A percentile compares a stretch with the other conserved stretches of the same genome.
Evolutionary conservation across 306 rosid genomes (phyloP).

Genomic region (Trichosanthes cucumerina): DNA sequence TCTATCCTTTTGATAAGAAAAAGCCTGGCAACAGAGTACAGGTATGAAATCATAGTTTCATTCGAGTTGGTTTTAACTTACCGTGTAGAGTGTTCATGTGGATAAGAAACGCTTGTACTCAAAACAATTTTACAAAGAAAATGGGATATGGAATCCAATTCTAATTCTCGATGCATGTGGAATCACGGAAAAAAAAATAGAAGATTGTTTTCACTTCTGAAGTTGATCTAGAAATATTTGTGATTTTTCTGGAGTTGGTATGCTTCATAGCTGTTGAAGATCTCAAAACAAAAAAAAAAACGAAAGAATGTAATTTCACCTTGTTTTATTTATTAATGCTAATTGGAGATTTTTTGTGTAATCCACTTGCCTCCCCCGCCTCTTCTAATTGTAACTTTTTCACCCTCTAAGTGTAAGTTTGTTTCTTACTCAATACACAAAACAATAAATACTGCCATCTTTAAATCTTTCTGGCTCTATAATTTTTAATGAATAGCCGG

Average conservation of each 20-base stretch:
- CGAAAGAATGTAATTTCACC: not conserved
- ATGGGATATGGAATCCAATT: not conserved
- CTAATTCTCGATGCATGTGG: not conserved
- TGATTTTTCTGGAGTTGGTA: not conserved
- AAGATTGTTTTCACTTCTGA: not conserved
- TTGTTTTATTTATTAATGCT: not conserved
- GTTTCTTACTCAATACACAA: not conserved
- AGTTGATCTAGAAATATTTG: constrained; percentile 1
- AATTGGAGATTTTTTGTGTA: not conserved
- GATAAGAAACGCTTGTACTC: not conserved
- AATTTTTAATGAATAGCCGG: not conserved
- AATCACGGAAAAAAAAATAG: not conserved
- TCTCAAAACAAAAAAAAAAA: not conserved
- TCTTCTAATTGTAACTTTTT: not conserved
- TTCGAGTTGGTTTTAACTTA: not conserved
- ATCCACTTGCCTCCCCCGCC: not conserved
- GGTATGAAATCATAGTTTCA: constrained; percentile 33
- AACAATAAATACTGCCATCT: not conserved
- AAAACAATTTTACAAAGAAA: not conserved
- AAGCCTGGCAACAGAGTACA: constrained; percentile 93
- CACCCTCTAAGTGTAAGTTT: not conserved
- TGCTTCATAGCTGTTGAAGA: not conserved
- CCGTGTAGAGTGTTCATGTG: not conserved
- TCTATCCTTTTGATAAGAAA: constrained; percentile 95
- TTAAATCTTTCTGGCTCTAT: not conserved